Evolutionary conservation across 345 rosid genomes (phyloP), one percentile per base, ranked within the genome.

Genomic region (Pseudoturritis turrita): DNA sequence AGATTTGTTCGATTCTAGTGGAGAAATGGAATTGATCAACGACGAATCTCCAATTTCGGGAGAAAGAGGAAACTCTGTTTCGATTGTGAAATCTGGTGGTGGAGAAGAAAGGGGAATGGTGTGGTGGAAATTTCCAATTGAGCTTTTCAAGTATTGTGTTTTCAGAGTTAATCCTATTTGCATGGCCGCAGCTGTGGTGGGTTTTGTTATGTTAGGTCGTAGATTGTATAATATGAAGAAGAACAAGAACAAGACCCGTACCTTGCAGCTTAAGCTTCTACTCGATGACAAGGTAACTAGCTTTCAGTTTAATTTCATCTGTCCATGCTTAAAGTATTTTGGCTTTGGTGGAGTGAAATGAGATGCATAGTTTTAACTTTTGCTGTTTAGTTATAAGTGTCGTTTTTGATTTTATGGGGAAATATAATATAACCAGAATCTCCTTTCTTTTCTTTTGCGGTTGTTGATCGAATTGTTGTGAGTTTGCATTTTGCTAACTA

Each of bases 81-180:
- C 75, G 21, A 52, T 41, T 46, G 70, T 33, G 63, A 63, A 66
- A 18, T 59, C 81, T 31, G 84, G 61, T 74, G 80, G 57, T 19
- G 83, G 65, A 68, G 83, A 78, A 76, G 82, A 70, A 74, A 79
- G 63, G 41, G 73, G 78, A 0, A 45, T 70, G 36, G 83, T 71
- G 7, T 95, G 96, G 99, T 95, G 97, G 99, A 95, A 88, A 80
- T 80, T 91, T 60, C 97, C 99, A 18, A 77, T 88, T 35, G 96
- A 95, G 78, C 49, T 95, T 65, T 70, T 95, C 73, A 91, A 84
- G 72, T 89, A 77, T 71, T 88, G 90, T 81, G 84, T 85, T 66
- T 84, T 89, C 57, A 88, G 82, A 84, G 85, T 84, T 37, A 83
- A 84, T 46, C 99, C 96, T 59, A 68, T 86, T 68, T 95, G 96